Evolutionary conservation across 2,329 filamentous ascomycete genomes (phyloP).

Genomic region (Cladosporium sp.): DNA sequence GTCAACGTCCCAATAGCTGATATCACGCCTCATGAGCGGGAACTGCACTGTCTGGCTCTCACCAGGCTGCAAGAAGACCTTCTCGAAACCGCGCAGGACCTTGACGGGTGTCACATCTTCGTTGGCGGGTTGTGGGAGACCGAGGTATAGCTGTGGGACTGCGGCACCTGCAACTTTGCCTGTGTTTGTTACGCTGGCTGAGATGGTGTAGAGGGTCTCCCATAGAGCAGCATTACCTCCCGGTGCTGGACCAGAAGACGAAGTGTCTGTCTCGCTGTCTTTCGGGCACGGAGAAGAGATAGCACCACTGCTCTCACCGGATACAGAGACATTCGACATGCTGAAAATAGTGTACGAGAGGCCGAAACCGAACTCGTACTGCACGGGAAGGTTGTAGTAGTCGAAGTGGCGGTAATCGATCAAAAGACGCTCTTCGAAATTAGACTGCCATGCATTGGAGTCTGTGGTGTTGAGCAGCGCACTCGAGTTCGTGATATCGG

Average conservation of each 20-base stretch:
- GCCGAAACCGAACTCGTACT: conserved; percentile 37
- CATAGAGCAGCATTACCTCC: conserved; percentile 60
- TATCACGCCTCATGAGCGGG: conserved; percentile 43
- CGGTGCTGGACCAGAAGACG: not conserved
- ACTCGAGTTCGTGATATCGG: conserved; percentile 42
- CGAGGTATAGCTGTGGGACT: conserved; percentile 60
- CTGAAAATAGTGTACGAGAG: conserved; percentile 36
- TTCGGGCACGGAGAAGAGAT: conserved; percentile 66
- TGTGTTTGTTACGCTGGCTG: conserved; percentile 54
- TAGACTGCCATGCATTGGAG: conserved; percentile 47
- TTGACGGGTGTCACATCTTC: conserved; percentile 41
- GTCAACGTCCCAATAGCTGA: conserved; percentile 47
- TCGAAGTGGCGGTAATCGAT: conserved; percentile 60
- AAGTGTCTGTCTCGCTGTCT: conserved; percentile 18
- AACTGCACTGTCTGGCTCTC: conserved; percentile 37
- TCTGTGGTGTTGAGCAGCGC: conserved; percentile 37
- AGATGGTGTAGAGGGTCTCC: conserved; percentile 52
- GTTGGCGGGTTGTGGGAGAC: conserved; percentile 43
- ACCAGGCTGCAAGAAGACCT: conserved; percentile 38
- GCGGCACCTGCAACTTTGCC: conserved; percentile 51
- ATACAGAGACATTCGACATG: conserved; percentile 56
- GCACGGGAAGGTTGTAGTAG: conserved; percentile 37
- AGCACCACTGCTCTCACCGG: conserved; percentile 91
- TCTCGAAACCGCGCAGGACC: conserved; percentile 48
- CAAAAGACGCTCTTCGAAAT: conserved; percentile 55